phyloP scores from a whole-genome alignment of 1,284 basidiomycete genomes.

The Ceraceosorus bombacis region DNA sequence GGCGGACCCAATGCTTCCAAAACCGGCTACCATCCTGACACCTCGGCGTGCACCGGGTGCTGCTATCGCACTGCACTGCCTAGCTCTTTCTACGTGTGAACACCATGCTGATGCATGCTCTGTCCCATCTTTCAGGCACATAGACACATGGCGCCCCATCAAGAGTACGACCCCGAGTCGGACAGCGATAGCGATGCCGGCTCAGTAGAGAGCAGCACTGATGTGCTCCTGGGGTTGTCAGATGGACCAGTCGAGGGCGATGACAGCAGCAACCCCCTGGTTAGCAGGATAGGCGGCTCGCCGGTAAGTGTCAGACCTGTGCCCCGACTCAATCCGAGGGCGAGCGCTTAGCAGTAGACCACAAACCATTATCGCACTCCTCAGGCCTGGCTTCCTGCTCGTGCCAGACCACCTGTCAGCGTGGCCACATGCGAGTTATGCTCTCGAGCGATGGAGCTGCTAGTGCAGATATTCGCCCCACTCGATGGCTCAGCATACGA shows the following conservation, averaged over 20 bases:
- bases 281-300: constrained; percentile 43
- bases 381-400: constrained; percentile 38
- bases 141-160: constrained; percentile 1
- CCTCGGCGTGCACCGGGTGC: neutral
- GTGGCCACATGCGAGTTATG: constrained; percentile 30
- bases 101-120: neutral
- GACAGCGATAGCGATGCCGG: constrained; percentile 23
- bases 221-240: constrained; percentile 40
- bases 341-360: neutral
- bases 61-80: too few relatives aligned
- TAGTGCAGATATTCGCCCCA: constrained; percentile 47
- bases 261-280: constrained; percentile 44
- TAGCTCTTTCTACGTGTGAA: neutral
- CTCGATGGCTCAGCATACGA: constrained; percentile 42
- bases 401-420: constrained; percentile 19
- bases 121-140: neutral
- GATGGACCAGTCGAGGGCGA: constrained; percentile 39
- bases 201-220: constrained; percentile 28
- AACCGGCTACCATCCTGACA: constrained; percentile 11
- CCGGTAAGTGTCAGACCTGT: constrained; percentile 9
- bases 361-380: neutral
- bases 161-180: constrained; percentile 5
- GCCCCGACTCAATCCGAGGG: neutral
- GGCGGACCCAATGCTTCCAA: constrained; percentile 4
- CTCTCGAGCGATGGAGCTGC: constrained; percentile 41